phyloP scores from a whole-genome alignment of 2,329 filamentous ascomycete genomes.

The Fusarium pininemorale region DNA sequence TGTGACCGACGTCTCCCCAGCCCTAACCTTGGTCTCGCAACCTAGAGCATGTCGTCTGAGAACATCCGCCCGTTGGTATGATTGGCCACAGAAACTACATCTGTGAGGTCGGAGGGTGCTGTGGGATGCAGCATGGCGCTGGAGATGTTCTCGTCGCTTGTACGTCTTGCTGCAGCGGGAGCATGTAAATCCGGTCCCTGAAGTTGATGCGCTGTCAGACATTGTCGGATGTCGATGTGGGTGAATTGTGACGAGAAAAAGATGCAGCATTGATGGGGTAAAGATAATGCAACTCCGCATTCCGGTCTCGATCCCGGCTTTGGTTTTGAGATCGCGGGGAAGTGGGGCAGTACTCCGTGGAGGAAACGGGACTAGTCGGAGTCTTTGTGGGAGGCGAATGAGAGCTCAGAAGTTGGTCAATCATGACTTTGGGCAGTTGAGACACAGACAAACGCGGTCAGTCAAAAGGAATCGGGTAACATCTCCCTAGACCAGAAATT shows the following conservation, averaged over 20 bases:
- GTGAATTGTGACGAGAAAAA: not conserved
- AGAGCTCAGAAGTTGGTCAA: not conserved
- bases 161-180: not conserved
- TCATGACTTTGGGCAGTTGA: not conserved
- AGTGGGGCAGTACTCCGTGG: not conserved
- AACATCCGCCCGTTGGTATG: not conserved
- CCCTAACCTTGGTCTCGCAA: not conserved
- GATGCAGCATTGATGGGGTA: not conserved
- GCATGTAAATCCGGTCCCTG: not conserved
- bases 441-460: not conserved
- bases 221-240: not conserved
- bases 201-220: not conserved
- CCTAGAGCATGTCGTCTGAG: not conserved
- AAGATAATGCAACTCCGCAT: not conserved
- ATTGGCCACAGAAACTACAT: not conserved
- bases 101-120: not conserved
- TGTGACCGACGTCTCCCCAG: accelerated
- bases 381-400: slow-evolving; percentile 4
- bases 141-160: not conserved
- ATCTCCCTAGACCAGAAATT: not conserved
- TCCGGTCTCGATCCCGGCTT: not conserved
- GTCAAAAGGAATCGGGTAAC: accelerated
- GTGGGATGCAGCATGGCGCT: not conserved
- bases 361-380: not conserved
- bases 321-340: not conserved